Percentiles rank a stretch among this genome's conserved stretches.
These are phyloP conservation scores for Arctostaphylos glauca DNA, from an alignment of 148 eudicot species.

Conservation along the genomic window DNA sequence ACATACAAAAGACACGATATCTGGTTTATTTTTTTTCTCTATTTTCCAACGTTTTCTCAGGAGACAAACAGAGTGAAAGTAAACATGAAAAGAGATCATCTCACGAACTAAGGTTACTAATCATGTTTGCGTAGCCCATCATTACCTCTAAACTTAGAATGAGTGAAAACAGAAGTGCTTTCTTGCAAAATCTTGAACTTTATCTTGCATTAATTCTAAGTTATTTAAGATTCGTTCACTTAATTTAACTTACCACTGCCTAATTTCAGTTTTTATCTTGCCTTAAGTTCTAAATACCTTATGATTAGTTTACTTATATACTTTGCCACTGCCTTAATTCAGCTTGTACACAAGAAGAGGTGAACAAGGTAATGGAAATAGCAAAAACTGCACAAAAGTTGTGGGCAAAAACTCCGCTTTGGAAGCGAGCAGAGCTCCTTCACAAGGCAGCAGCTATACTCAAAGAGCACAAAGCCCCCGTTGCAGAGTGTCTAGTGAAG, in stretches of 20 bases:
- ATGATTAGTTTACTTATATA: no score
- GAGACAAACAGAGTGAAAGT: not conserved
- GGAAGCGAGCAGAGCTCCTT: conserved; percentile 96
- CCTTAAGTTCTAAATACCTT: not conserved
- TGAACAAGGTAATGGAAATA: conserved; percentile 89
- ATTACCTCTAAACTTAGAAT: not conserved
- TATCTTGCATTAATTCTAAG: not conserved
- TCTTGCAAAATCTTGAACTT: not conserved
- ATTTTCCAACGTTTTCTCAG: not conserved
- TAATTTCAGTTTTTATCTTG: no score
- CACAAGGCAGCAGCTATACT: conserved; percentile 96
- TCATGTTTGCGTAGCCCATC: not conserved
- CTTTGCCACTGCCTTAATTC: not conserved
- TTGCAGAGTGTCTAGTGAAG: conserved; percentile 86
- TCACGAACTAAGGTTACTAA: not conserved
- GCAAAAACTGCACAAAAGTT: conserved; percentile 77
- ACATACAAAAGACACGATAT: not conserved
- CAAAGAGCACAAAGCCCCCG: conserved; percentile 83
- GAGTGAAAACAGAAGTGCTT: not conserved
- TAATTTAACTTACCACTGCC: no score
- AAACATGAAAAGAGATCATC: no score
- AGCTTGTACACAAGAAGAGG: conserved; percentile 99
- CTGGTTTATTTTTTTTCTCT: not conserved
- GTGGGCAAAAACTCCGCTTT: conserved; percentile 97
- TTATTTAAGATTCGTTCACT: no score